A percentile compares a stretch with the other conserved stretches of the same genome.
These are phyloP conservation scores for Pseudozyma flocculosa DNA, from an alignment of 1,284 basidiomycete species.

Conservation along the genomic window DNA sequence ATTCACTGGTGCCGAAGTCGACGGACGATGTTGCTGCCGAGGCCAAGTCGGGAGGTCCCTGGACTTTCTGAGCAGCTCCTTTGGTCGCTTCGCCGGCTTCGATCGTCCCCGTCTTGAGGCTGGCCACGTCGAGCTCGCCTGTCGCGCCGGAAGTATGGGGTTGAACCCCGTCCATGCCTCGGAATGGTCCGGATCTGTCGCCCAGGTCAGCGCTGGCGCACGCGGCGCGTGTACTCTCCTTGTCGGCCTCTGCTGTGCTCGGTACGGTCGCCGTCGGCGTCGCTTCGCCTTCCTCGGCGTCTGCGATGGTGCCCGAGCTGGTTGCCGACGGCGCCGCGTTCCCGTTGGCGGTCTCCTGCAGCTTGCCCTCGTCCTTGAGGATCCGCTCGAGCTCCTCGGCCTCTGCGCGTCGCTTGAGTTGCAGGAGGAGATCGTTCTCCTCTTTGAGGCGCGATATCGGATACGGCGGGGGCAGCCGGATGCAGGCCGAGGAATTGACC, in stretches of 20 bases:
- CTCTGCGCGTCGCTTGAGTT: constrained; percentile 27
- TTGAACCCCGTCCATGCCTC: no score
- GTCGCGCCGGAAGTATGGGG: no score
- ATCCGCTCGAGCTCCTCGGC: constrained; percentile 36
- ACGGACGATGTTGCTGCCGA: no score
- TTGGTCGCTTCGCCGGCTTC: no score
- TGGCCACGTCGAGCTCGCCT: no score
- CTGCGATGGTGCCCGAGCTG: neutral
- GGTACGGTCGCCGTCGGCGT: neutral
- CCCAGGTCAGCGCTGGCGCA: no score
- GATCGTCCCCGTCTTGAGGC: no score
- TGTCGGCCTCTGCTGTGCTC: no score
- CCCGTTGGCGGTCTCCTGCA: constrained; percentile 15
- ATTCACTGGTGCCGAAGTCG: neutral
- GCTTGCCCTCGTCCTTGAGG: constrained; percentile 30
- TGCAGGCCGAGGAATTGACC: constrained; percentile 44
- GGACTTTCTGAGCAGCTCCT: no score
- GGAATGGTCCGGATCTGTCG: no score
- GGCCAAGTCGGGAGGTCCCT: no score
- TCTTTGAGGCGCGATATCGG: constrained; percentile 38
- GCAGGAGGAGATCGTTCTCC: constrained; percentile 36
- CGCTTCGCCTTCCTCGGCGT: neutral
- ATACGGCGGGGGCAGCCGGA: constrained; percentile 39
- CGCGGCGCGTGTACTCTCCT: no score
- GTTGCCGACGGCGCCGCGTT: constrained; percentile 1